Base-by-base conservation (phyloP, 2,329 filamentous ascomycete genomes). In the Colletotrichum abscissum region DNA sequence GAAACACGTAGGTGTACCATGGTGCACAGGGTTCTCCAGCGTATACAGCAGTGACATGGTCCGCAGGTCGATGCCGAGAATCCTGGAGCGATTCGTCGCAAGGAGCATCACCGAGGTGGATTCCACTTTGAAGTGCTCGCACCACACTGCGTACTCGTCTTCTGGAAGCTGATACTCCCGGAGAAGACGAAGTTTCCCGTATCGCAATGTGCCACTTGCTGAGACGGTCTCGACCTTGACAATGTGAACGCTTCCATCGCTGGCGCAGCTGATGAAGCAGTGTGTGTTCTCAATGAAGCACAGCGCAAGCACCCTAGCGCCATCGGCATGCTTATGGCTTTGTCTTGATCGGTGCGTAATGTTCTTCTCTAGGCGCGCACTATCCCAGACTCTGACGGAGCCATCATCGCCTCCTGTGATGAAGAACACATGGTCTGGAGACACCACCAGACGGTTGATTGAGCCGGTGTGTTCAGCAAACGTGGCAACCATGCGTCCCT, bases 251-350 rank as follows among this genome's bases (percentile, higher is more conserved):
- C 92, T 96, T 26, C 97, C 97, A 81, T 99, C 95, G 59, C 90
- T 95, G 5, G 94, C 95, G 65, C 94, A 97, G 79, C 94, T 97
- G 74, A 98, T 88, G 80, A 99, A 98, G 26, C 94, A 95, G 81
- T 98, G 95, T 0, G 95, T 98, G 76, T 95, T 94, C 79, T 98
- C 95, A 52, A 99, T 91, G 80, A 99, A 98, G 77, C 94, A 95
- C 26, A 99, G 82, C 16, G 94, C 92, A 35, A 94, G 92, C 2
- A 98, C 93, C 72, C 91, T 93, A 0, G 92, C 89, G 1, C 92
- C 93, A 1, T 89, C 83, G 0, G 88, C 89, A 77, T 98, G 94
- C 70, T 88, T 92, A 83, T 98, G 93, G 0, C 94, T 97, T 79
- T 97, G 94, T 26, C 96, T 90, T 33, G 97, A 95, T 56, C 95